Evolutionary conservation across 1,284 basidiomycete genomes (phyloP).

Genomic region (Tilletia indica): DNA sequence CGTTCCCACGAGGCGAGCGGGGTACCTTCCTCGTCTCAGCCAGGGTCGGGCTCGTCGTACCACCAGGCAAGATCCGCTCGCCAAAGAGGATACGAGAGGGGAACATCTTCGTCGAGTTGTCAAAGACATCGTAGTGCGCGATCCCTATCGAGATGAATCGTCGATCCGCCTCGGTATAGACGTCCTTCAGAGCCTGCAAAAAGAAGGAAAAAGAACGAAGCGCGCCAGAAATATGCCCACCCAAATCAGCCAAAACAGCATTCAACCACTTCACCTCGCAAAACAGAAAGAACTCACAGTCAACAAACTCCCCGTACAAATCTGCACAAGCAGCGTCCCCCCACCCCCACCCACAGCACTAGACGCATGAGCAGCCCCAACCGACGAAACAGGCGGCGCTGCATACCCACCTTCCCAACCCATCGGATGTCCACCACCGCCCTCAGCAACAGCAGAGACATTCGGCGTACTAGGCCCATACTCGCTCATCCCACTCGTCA

Average conservation of each 20-base stretch:
- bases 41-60: conserved; percentile 18
- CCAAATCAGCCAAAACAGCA: no score
- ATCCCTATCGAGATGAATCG: conserved; percentile 41
- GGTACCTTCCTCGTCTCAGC: not conserved
- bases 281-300: conserved; percentile 18
- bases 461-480: conserved; percentile 18
- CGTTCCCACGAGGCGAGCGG: not conserved
- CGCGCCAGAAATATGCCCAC: no score
- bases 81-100: conserved; percentile 42
- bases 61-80: conserved; percentile 15
- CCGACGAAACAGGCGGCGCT: no score
- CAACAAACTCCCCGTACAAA: conserved; percentile 33
- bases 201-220: no score
- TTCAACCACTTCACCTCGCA: no score
- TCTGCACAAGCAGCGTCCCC: conserved; percentile 27
- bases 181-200: conserved; percentile 25
- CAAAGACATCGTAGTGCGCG: conserved; percentile 41
- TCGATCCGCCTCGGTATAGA: conserved; percentile 37
- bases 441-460: no score
- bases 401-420: no score
- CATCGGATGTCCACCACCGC: no score
- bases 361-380: no score
- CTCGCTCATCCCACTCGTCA: not conserved
- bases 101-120: conserved; percentile 40
- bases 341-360: no score